phyloP scores from a whole-genome alignment of 129 eudicot species.

The Artemisia tridentata region DNA sequence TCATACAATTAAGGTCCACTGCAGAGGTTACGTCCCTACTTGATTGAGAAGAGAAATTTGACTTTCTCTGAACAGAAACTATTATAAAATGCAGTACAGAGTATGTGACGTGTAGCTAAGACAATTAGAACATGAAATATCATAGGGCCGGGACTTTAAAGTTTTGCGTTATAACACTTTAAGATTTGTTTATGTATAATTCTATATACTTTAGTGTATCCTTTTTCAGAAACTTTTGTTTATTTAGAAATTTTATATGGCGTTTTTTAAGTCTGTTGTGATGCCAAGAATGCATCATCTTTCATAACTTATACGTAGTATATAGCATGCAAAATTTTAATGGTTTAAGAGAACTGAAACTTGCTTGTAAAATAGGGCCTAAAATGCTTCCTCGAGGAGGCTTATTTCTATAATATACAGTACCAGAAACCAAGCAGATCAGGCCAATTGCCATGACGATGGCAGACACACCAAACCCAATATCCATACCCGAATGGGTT shows the following conservation, averaged over 20 bases:
- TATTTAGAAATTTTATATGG: not conserved
- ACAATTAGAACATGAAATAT: too few relatives aligned
- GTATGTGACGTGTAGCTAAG: too few relatives aligned
- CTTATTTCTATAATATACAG: conserved; percentile 66
- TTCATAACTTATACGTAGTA: not conserved
- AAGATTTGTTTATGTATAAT: too few relatives aligned
- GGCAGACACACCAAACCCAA: too few relatives aligned
- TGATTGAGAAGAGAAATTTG: too few relatives aligned
- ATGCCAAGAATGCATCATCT: not conserved
- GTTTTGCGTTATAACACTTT: too few relatives aligned
- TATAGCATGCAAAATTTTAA: not conserved
- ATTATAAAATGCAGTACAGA: not conserved
- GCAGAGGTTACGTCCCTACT: too few relatives aligned
- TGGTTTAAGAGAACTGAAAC: not conserved
- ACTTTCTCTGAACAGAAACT: not conserved
- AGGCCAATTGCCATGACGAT: conserved; percentile 86
- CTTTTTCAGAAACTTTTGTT: conserved; percentile 3
- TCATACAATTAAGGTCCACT: conserved; percentile 24
- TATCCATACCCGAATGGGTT: too few relatives aligned
- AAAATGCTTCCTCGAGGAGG: conserved; percentile 82
- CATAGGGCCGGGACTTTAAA: too few relatives aligned
- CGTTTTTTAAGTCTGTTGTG: not conserved
- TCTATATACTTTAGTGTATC: not conserved
- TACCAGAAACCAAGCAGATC: conserved; percentile 69
- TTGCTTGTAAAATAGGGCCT: conserved; percentile 79